Conservation (phyloP, 169 alveolate genomes). For the Plasmodium gonderi region DNA sequence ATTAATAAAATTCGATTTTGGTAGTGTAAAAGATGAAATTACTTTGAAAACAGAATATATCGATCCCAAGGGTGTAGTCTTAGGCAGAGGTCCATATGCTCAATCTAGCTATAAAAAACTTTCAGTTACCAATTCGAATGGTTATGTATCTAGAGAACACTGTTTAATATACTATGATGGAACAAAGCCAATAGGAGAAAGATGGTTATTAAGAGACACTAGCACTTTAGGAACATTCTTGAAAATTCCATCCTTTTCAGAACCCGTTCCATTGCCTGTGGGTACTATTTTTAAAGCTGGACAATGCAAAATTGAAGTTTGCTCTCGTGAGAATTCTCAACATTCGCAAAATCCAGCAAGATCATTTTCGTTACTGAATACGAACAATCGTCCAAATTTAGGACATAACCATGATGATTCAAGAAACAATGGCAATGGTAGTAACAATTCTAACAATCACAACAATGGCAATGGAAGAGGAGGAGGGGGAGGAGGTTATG, state of each 20-base stretch:
- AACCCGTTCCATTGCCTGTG: constrained; percentile 86
- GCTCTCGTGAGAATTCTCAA: constrained; percentile 73
- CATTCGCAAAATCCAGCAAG: constrained; percentile 71
- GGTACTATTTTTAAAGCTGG: constrained; percentile 90
- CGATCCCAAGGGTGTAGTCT: constrained; percentile 86
- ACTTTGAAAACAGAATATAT: constrained; percentile 81
- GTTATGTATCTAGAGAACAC: constrained; percentile 92
- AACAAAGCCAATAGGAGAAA: constrained; percentile 78
- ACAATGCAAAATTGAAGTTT: constrained; percentile 90
- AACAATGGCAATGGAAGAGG: background rate
- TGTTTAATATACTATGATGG: constrained; percentile 91
- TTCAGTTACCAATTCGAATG: constrained; percentile 88
- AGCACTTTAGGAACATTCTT: constrained; percentile 92
- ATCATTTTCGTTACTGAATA: constrained; percentile 65
- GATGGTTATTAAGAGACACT: constrained; percentile 90
- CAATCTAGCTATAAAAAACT: constrained; percentile 83
- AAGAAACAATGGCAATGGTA: constrained; percentile 4
- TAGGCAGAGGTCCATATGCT: constrained; percentile 90
- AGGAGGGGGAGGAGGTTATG: background rate
- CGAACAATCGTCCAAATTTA: constrained; percentile 12
- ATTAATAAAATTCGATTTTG: constrained; percentile 62
- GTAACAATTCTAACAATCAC: background rate
- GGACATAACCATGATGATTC: background rate
- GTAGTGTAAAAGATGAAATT: constrained; percentile 44
- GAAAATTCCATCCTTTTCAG: constrained; percentile 87